Base-by-base conservation (phyloP, 192 early-diverging fungal genomes). In the Coemansia sp. region DNA sequence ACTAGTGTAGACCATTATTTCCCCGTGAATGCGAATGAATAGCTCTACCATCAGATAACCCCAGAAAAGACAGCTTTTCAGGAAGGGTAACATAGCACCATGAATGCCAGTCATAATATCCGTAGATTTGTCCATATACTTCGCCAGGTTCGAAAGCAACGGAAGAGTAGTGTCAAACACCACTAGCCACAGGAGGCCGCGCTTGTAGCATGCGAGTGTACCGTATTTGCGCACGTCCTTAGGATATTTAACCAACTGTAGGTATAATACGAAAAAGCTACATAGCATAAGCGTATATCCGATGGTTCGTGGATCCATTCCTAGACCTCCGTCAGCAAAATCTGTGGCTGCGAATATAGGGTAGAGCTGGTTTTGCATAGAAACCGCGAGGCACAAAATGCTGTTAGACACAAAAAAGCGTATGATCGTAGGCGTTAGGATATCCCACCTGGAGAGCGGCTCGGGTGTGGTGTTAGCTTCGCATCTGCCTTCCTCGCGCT, bases 191-290 rank as follows among this genome's bases (percentile, higher is more conserved):
- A 48, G 19, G 45, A 79, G 29, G 1, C 29, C 29, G 3, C 3
- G 29, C 3, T 3, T 29, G 29, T 29, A 29, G 29, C 29, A 29
- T 29, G 29, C 29, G 29, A 29, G 29, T 29, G 29, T 29, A 29
- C 29, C 29, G 29, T 29, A 29, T 29, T 9, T 72, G 7, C 62
- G 58, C 15, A 68, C 74, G 4, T 81, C 42, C 0, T 62, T 40
- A 4, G 84, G 87, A 23, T 84, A 85, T 0, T 70, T 22, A 0
- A 84, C 55, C 0, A 88, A 68, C 62, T 88, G 87, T 13, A 83
- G 45, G 19, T 76, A 74, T 29, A 29, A 29, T 29, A 29, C 29
- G 29, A 29, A 29, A 2, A 1, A 1, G 3, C 29, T 3, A 3
- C 29, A 1, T 3, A 29, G 1, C 29, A 29, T 29, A 3, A 29